Base-by-base conservation (phyloP, 805 yeast genomes). In the Starmerella kuoi region DNA sequence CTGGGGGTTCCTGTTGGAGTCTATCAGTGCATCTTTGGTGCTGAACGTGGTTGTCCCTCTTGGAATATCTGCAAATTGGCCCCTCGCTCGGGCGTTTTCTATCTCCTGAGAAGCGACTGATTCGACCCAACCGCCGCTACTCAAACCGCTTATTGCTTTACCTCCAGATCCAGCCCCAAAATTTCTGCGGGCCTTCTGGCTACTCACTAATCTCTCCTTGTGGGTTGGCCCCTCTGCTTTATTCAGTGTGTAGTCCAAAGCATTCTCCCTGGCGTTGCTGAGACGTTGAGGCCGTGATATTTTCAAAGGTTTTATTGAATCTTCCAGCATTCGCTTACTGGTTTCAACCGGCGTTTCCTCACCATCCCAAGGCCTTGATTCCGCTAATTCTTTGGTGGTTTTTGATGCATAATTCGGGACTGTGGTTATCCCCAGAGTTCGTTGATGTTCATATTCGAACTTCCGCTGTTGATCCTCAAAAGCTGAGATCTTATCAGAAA, bases 51-150 rank as follows among this genome's bases (percentile, higher is more conserved):
- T 76, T 51, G 72, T 68, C 0, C 94, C 94, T 44, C 94, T 67
- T 0, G 74, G 70, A 4, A 77, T 54, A 40, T 73, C 71, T 1
- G 69, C 60, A 55, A 86, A 86, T 26, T 72, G 78, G 0, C 95
- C 94, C 3, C 77, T 68, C 20, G 68, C 64, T 51, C 74, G 70
- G 28, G 91, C 82, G 17, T 83, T 86, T 52, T 77, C 84, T 22
- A 86, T 83, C 37, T 75, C 65, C 28, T 77, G 75, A 52, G 80
- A 84, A 0, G 95, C 95, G 38, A 84, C 52, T 0, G 85, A 72
- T 35, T 69, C 72, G 22, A 80, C 72, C 44, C 42, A 45, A 2
- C 54, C 54, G 15, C 52, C 55, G 15, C 52, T 46, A 31, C 53
- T 44, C 18, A 48, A 20, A 5, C 55, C 55, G 24, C 50, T 41